These are phyloP conservation scores for Cladosporium sp. DNA, from an alignment of 2,329 filamentous ascomycete species.

Conservation along the genomic window DNA sequence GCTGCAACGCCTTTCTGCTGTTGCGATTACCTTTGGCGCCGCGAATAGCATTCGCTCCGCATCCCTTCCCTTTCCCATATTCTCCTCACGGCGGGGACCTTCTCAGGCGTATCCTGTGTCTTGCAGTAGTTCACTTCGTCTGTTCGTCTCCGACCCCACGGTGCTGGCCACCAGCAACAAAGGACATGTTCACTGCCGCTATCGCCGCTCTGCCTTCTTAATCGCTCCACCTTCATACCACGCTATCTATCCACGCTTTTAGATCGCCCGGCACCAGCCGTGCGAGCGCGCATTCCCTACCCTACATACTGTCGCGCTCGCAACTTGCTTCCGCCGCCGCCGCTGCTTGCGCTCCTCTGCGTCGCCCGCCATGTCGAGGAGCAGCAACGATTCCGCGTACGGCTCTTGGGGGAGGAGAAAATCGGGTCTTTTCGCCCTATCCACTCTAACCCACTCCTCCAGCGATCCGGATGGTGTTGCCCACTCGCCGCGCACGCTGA, in stretches of 20 bases:
- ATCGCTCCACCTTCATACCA: background rate
- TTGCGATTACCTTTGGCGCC: conserved; percentile 10
- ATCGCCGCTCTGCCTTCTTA: conserved; percentile 2
- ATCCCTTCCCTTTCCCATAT: background rate
- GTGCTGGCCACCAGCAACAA: conserved; percentile 14
- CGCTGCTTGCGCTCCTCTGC: background rate
- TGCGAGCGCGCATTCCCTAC: conserved; percentile 2
- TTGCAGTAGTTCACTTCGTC: background rate
- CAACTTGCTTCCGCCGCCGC: background rate
- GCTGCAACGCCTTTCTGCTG: conserved; percentile 2
- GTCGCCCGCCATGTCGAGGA: conserved; percentile 26
- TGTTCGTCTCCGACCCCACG: background rate
- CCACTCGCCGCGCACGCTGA: conserved; percentile 27
- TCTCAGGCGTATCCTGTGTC: background rate
- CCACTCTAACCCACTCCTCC: conserved; percentile 31
- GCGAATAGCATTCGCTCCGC: conserved; percentile 8
- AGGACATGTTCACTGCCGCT: conserved; percentile 11
- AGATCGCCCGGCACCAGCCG: background rate
- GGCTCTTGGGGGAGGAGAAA: conserved; percentile 32
- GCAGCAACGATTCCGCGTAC: conserved; percentile 30
- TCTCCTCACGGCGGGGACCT: background rate
- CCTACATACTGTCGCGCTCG: background rate
- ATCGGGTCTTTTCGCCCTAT: conserved; percentile 35
- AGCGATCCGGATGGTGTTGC: conserved; percentile 23
- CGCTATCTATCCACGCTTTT: background rate